Evolutionary conservation across 2,329 filamentous ascomycete genomes (phyloP), one percentile per base, ranked within the genome.

Genomic region (Pestalotiopsis sp.): DNA sequence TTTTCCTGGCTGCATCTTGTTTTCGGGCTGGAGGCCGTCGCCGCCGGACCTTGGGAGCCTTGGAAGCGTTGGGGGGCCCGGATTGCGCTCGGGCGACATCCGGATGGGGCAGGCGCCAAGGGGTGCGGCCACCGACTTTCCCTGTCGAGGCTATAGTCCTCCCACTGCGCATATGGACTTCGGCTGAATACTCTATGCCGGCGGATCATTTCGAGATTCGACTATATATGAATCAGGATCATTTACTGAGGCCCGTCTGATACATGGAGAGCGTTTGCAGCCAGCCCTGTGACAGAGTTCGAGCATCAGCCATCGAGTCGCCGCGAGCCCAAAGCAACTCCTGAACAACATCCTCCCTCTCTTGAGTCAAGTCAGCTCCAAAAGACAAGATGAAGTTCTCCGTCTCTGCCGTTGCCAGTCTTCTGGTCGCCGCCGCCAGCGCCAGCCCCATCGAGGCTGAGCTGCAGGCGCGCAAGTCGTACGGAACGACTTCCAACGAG

Each of bases 321-420:
- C 45, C 17, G 45, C 45, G 17, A 52, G 45, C 20, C 45, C 4
- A 52, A 45, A 52, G 7, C 31, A 36, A 36, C 31, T 52, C n/a
- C n/a, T 52, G n/a, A 52, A 52, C n/a, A n/a, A 17, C 14, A 52
- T 17, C 17, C n/a, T 27, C 11, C 11, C 25, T 59, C 20, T 59
- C 17, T 52, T 52, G 45, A 52, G 20, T 20, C 45, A n/a, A 9
- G 6, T 4, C 58, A 52, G 45, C 2, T 36, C 31, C 31, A 52
- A 52, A 14, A n/a, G 31, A 23, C 64, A 66, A 58, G 23, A 66
- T 66, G 64, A 56, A 66, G 41, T 58, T 56, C n/a, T 57, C 64
- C 9, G 17, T 66, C 31, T 58, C 64, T 12, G 27, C 52, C 25
- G 17, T 66, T 40, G 27, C 64, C 64, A 49, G n/a, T 20, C 31